Conservation (phyloP, 305 asterid species). For the Fraxinus albicans region DNA sequence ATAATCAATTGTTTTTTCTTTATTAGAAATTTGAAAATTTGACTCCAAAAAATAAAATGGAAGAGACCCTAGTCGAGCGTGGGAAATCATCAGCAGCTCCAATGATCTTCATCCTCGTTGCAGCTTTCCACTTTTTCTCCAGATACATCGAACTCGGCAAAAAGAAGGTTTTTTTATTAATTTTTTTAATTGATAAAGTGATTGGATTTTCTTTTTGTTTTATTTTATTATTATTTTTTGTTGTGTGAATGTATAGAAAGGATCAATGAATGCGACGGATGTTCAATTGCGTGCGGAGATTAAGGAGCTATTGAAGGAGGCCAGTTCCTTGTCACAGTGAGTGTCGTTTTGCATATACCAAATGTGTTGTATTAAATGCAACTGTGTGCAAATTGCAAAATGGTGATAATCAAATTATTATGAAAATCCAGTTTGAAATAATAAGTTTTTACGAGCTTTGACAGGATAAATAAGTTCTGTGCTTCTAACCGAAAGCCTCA, state of each 20-base stretch:
- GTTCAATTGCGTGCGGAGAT: slow-evolving; percentile 60
- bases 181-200: background rate
- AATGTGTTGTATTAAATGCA: too few species aligned
- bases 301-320: slow-evolving; percentile 75
- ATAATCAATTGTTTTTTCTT: background rate
- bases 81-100: slow-evolving; percentile 73
- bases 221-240: background rate
- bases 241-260: slow-evolving; percentile 41
- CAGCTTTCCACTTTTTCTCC: slow-evolving; percentile 52
- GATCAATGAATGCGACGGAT: slow-evolving; percentile 43
- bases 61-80: slow-evolving; percentile 43
- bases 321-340: slow-evolving; percentile 72
- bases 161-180: slow-evolving; percentile 43
- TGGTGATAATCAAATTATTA: too few species aligned
- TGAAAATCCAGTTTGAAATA: too few species aligned
- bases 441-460: too few species aligned
- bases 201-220: background rate
- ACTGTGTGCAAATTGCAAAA: too few species aligned
- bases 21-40: background rate
- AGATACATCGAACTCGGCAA: slow-evolving; percentile 55
- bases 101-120: slow-evolving; percentile 58
- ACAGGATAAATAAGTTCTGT: too few species aligned
- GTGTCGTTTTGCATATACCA: slow-evolving; percentile 17
- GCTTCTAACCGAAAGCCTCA: too few species aligned
- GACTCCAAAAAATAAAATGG: slow-evolving; percentile 32